Percentiles rank a stretch among this genome's conserved stretches.
These are phyloP conservation scores for Lepiota venenata DNA, from an alignment of 768 basidiomycete species.

Conservation along the genomic window DNA sequence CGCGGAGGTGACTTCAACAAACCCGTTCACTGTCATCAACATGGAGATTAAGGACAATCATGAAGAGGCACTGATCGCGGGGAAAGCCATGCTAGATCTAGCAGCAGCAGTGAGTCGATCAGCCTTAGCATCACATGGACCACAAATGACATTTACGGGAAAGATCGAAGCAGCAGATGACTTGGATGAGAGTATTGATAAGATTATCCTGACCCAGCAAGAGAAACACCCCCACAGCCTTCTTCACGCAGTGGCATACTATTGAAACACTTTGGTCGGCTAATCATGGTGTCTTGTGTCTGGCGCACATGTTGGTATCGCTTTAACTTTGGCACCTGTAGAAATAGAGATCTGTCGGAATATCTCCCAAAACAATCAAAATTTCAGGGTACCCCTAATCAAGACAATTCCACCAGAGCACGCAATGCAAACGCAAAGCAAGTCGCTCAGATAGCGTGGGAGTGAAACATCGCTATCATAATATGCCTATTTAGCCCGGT, in stretches of 20 bases:
- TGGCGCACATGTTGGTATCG: not conserved
- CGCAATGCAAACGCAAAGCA: conserved; percentile 40
- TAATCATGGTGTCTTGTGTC: not conserved
- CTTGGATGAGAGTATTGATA: conserved; percentile 88
- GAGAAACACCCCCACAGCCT: conserved; percentile 91
- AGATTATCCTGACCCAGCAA: conserved; percentile 80
- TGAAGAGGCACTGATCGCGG: conserved; percentile 95
- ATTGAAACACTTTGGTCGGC: conserved; percentile 39
- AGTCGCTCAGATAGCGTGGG: conserved; percentile 44
- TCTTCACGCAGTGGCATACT: conserved; percentile 89
- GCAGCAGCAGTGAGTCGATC: conserved; percentile 72
- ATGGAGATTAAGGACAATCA: conserved; percentile 99
- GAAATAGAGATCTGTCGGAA: not conserved
- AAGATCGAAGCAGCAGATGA: conserved; percentile 87
- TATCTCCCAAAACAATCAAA: not conserved
- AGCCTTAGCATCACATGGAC: not conserved
- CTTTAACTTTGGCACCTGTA: not conserved
- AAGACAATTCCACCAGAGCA: conserved; percentile 22
- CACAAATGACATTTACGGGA: conserved; percentile 10
- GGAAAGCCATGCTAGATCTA: conserved; percentile 90
- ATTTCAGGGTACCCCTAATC: not conserved
- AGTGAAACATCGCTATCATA: conserved; percentile 55
- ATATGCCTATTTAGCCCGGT: conserved; percentile 2
- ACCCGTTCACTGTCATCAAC: conserved; percentile 94
- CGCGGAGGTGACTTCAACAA: conserved; percentile 92